Evolutionary conservation across 139 green algal genomes (phyloP).

Genomic region (Limnomonas spitsbergensis): DNA sequence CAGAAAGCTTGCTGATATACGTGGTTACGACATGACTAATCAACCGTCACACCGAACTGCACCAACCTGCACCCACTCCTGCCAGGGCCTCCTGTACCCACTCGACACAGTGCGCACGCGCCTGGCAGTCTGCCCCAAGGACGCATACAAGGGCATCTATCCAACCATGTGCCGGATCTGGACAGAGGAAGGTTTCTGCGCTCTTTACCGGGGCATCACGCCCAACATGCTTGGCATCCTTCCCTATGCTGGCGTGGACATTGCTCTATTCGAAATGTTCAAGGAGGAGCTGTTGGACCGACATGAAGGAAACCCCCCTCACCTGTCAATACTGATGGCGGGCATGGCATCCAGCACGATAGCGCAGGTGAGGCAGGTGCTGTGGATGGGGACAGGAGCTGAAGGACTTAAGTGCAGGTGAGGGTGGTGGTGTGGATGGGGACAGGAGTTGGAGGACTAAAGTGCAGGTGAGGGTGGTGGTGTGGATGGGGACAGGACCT

Average conservation of each 20-base stretch:
- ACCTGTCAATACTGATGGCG: constrained; percentile 64
- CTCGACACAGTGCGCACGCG: constrained; percentile 85
- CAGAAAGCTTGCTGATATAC: not conserved
- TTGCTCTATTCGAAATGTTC: constrained; percentile 75
- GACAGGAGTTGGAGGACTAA: too few species aligned
- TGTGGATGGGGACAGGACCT: too few species aligned
- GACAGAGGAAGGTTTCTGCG: constrained; percentile 60
- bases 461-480: too few species aligned
- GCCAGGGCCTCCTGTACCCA: constrained; percentile 74
- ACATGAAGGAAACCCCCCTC: constrained; percentile 63
- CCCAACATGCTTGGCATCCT: constrained; percentile 85
- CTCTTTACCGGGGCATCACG: constrained; percentile 66
- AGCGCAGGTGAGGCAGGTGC: constrained; percentile 56
- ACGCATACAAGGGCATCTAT: constrained; percentile 68
- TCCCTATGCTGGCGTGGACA: constrained; percentile 87
- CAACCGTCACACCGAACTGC: not conserved
- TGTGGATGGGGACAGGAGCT: too few species aligned
- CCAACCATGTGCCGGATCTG: constrained; percentile 49
- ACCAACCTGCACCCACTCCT: not conserved
- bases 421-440: too few species aligned
- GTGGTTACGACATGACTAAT: not conserved
- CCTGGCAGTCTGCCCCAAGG: constrained; percentile 65
- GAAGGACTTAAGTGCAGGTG: too few species aligned
- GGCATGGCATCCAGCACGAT: constrained; percentile 79
- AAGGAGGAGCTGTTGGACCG: constrained; percentile 63